Evolutionary conservation across 108 stramenopile genomes (phyloP), one percentile per base, ranked within the genome.

Genomic region (Discostella pseudostelligera): DNA sequence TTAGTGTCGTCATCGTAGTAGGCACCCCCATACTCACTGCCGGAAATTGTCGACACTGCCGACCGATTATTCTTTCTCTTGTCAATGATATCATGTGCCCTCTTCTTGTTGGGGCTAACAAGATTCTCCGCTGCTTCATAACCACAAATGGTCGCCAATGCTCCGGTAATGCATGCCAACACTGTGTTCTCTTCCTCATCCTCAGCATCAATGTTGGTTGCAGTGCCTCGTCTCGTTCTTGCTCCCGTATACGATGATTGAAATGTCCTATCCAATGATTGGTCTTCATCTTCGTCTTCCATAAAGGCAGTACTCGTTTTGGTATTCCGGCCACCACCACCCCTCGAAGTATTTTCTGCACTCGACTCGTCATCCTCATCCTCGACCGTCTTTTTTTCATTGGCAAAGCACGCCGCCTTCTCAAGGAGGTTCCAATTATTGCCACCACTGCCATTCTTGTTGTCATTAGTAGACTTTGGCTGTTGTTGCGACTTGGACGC

Each of bases 351-450:
- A 36, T 62, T 28, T 4, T 59, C 28, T 8, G 39, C 26, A 1
- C 35, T 42, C n/a, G 21, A 22, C 4, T 29, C 44, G 14, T 55
- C 51, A 3, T 62, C 61, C 19, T 60, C 45, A 4, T 56, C 54
- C 29, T 62, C 44, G 9, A 12, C 17, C 0, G 36, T 25, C 28
- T 32, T n/a, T 49, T 44, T 28, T n/a, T 64, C 55, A 21, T 59
- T 59, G 20, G 72, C 72, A 44, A 59, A 73, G 50, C 65, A 73
- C 22, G 44, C 51, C 2, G 72, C 72, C 59, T 65, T 65, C 40
- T 65, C 58, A 0, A 73, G 10, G n/a, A 73, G 46, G 56, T 73
- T 70, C 69, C 59, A 70, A 44, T 61, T 24, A 20, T 40, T 40
- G 20, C 25, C 5, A 5, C 32, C 32, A 32, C 0, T 19, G 44